phyloP scores from a whole-genome alignment of 1,284 basidiomycete genomes.

The Sanghuangporus baumii region DNA sequence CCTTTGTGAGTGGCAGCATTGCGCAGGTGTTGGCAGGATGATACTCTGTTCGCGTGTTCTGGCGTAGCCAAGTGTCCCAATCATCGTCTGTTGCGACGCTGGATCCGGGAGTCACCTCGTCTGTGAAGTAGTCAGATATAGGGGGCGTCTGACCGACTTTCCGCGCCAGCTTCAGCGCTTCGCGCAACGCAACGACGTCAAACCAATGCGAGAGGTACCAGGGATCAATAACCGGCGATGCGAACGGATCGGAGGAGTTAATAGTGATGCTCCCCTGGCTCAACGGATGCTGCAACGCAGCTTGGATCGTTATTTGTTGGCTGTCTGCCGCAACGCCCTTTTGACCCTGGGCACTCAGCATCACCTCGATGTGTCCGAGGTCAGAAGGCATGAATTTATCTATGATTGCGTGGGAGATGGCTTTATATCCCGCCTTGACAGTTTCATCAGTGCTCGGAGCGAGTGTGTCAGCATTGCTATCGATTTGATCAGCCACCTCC shows the following conservation, averaged over 20 bases:
- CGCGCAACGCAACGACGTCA: constrained; percentile 52
- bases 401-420: constrained; percentile 48
- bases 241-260: constrained; percentile 48
- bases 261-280: constrained; percentile 39
- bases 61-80: constrained; percentile 42
- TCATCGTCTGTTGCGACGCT: constrained; percentile 36
- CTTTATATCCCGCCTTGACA: constrained; percentile 58
- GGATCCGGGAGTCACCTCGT: constrained; percentile 38
- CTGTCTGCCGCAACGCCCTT: constrained; percentile 26
- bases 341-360: constrained; percentile 49
- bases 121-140: constrained; percentile 29
- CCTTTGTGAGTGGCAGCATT: constrained; percentile 55
- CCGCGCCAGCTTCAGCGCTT: constrained; percentile 51
- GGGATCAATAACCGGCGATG: constrained; percentile 55
- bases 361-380: constrained; percentile 57
- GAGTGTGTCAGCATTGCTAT: constrained; percentile 33
- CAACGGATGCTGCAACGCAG: constrained; percentile 63
- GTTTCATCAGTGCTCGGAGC: constrained; percentile 42
- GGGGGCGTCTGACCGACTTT: constrained; percentile 37
- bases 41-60: constrained; percentile 38
- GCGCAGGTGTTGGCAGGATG: constrained; percentile 58
- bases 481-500: constrained; percentile 31
- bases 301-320: constrained; percentile 49
- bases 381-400: constrained; percentile 37
- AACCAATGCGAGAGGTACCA: constrained; percentile 47